These are phyloP conservation scores for Curvularia sp. DNA, from an alignment of 2,329 filamentous ascomycete genomes.

Conservation along the genomic window DNA sequence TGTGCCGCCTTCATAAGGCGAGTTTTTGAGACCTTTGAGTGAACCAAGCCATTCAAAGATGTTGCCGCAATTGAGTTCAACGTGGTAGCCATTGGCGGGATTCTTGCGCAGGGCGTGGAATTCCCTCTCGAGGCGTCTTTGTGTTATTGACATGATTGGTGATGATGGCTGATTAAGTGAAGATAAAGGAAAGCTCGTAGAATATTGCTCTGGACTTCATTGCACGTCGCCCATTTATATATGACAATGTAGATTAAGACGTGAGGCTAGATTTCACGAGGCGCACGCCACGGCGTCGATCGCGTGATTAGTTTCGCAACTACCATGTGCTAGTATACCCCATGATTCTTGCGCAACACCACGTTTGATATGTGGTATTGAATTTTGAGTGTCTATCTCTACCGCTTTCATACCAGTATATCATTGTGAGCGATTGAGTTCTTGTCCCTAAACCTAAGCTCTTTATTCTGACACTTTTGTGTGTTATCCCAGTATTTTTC, in stretches of 20 bases:
- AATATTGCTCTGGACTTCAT: background rate
- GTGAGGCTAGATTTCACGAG: background rate
- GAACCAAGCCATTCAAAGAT: slow-evolving; percentile 8
- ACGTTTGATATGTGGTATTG: background rate
- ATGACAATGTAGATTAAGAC: background rate
- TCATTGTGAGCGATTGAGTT: background rate
- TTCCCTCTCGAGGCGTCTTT: slow-evolving; percentile 14
- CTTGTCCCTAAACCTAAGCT: background rate
- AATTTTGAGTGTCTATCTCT: background rate
- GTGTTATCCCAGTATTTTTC: background rate
- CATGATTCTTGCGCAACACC: background rate
- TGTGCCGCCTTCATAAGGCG: slow-evolving; percentile 5
- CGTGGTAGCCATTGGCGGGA: slow-evolving; percentile 1
- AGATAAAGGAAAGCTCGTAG: background rate
- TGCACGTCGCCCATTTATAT: background rate
- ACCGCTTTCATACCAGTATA: too few relatives aligned
- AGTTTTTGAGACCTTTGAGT: background rate
- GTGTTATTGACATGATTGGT: background rate
- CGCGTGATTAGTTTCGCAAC: background rate
- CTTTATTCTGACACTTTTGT: background rate
- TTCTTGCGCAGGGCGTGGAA: slow-evolving; percentile 6
- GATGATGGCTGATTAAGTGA: background rate
- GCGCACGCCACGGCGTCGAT: background rate
- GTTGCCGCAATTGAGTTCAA: slow-evolving; percentile 3
- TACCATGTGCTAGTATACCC: background rate